Evolutionary conservation across 2,329 filamentous ascomycete genomes (phyloP).

Genomic region (Cytospora mali): DNA sequence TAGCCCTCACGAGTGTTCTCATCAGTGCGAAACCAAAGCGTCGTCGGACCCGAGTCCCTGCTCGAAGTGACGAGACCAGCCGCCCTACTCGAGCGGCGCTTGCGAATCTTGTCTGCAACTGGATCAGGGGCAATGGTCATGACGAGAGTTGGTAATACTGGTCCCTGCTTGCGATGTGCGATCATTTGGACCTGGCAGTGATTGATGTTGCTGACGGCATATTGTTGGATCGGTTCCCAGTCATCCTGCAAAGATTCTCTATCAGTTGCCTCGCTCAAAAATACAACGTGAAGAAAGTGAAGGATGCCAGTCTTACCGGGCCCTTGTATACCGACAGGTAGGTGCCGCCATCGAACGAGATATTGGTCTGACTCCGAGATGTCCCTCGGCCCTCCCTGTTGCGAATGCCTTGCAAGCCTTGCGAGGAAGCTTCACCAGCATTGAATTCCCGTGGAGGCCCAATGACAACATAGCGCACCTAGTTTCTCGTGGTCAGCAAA

Average conservation of each 20-base stretch:
- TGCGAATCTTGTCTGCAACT: constrained; percentile 60
- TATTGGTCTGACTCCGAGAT: constrained; percentile 34
- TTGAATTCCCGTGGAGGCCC: constrained; percentile 46
- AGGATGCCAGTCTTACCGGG: constrained; percentile 12
- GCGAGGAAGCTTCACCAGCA: constrained; percentile 35
- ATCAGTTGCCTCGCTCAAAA: constrained; percentile 18
- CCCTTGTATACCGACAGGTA: constrained; percentile 58
- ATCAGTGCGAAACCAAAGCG: constrained; percentile 59
- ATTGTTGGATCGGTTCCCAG: constrained; percentile 55
- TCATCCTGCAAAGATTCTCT: constrained; percentile 48
- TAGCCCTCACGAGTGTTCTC: constrained; percentile 52
- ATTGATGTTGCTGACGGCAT: constrained; percentile 53
- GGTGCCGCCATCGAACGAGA: constrained; percentile 43
- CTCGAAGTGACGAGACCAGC: constrained; percentile 53
- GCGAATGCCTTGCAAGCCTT: constrained; percentile 43
- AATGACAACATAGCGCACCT: constrained; percentile 64
- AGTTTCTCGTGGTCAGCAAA: constrained; percentile 18
- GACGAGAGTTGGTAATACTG: constrained; percentile 61
- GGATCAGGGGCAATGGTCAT: constrained; percentile 56
- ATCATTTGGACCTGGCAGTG: constrained; percentile 63
- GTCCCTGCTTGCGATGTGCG: constrained; percentile 63
- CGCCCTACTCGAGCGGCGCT: constrained; percentile 66
- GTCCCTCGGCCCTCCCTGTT: constrained; percentile 42
- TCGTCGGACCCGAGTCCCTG: constrained; percentile 52
- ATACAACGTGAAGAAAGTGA: background rate